Percentiles rank a stretch among this genome's conserved stretches.
These are phyloP conservation scores for Lasiodiplodia citricola DNA, from an alignment of 2,329 filamentous ascomycete genomes.

Conservation along the genomic window DNA sequence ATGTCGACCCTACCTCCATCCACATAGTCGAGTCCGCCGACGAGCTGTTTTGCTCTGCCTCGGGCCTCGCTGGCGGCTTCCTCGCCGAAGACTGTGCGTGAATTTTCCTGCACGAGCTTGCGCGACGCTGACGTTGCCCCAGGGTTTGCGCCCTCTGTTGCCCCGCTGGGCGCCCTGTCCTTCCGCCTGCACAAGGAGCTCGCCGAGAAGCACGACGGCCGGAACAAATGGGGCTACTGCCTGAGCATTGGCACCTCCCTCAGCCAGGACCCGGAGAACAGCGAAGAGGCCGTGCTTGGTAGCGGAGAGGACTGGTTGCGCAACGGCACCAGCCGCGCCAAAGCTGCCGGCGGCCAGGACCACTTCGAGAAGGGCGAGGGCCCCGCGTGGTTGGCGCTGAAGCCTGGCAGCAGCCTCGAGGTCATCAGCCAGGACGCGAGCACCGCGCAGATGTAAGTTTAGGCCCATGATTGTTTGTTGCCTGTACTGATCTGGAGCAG, in stretches of 20 bases:
- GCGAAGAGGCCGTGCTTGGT: slow-evolving; percentile 46
- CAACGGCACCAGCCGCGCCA: slow-evolving; percentile 67
- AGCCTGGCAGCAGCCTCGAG: slow-evolving; percentile 62
- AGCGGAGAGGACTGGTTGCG: slow-evolving; percentile 69
- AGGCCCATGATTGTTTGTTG: not conserved
- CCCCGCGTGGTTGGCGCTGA: slow-evolving; percentile 65
- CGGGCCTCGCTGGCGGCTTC: slow-evolving; percentile 76
- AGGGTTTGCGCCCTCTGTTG: slow-evolving; percentile 64
- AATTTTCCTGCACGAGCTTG: not conserved
- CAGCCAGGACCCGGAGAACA: slow-evolving; percentile 54
- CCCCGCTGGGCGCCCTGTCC: slow-evolving; percentile 68
- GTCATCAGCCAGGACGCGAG: slow-evolving; percentile 65
- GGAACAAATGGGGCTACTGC: slow-evolving; percentile 63
- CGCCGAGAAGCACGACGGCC: slow-evolving; percentile 61
- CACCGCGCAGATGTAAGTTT: slow-evolving; percentile 68
- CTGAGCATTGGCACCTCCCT: slow-evolving; percentile 62
- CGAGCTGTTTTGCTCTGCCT: slow-evolving; percentile 73
- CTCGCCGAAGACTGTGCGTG: slow-evolving; percentile 68
- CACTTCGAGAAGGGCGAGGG: slow-evolving; percentile 40
- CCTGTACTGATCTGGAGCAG: slow-evolving; percentile 41
- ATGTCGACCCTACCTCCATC: slow-evolving; percentile 52
- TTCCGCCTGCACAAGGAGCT: slow-evolving; percentile 72
- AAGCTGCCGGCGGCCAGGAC: slow-evolving; percentile 51
- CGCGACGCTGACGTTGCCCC: slow-evolving; percentile 20
- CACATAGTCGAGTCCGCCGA: slow-evolving; percentile 64